These are phyloP conservation scores for Alternaria alternata DNA, from an alignment of 2,329 filamentous ascomycete genomes.

Conservation along the genomic window DNA sequence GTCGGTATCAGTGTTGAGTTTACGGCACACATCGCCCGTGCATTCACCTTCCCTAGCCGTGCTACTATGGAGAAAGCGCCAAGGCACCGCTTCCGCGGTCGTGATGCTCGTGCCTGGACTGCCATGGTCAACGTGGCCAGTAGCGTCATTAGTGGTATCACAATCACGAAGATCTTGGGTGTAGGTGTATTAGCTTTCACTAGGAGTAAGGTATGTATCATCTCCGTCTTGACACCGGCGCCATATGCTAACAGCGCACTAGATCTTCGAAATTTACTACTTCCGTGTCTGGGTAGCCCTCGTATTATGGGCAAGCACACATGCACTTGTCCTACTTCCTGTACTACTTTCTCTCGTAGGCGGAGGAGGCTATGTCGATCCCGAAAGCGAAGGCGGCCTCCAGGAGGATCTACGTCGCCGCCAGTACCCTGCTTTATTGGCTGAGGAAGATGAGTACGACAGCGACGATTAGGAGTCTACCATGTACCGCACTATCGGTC, in stretches of 20 bases:
- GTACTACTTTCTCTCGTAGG: conserved; percentile 87
- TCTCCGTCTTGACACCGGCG: too few relatives aligned
- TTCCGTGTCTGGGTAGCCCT: conserved; percentile 96
- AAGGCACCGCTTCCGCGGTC: conserved; percentile 76
- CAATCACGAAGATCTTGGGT: conserved; percentile 91
- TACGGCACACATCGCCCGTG: conserved; percentile 93
- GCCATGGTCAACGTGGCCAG: conserved; percentile 94
- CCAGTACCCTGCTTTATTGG: conserved; percentile 76
- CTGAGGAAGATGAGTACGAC: conserved; percentile 77
- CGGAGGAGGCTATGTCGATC: conserved; percentile 84
- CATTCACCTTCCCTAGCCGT: conserved; percentile 91
- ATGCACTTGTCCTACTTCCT: conserved; percentile 90
- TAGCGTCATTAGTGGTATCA: conserved; percentile 95
- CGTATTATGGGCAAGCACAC: conserved; percentile 85
- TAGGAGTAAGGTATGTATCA: conserved; percentile 70
- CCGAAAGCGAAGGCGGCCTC: conserved; percentile 84
- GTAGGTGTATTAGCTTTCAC: conserved; percentile 94
- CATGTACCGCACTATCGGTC: not conserved
- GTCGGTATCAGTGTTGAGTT: conserved; percentile 97
- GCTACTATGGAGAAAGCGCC: conserved; percentile 81
- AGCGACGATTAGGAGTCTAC: conserved; percentile 38
- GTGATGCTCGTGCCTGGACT: conserved; percentile 88
- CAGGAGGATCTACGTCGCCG: conserved; percentile 87
- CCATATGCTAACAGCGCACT: not conserved
- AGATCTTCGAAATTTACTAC: conserved; percentile 99